phyloP scores from a whole-genome alignment of 2,329 filamentous ascomycete species.

The Thelonectria olida region DNA sequence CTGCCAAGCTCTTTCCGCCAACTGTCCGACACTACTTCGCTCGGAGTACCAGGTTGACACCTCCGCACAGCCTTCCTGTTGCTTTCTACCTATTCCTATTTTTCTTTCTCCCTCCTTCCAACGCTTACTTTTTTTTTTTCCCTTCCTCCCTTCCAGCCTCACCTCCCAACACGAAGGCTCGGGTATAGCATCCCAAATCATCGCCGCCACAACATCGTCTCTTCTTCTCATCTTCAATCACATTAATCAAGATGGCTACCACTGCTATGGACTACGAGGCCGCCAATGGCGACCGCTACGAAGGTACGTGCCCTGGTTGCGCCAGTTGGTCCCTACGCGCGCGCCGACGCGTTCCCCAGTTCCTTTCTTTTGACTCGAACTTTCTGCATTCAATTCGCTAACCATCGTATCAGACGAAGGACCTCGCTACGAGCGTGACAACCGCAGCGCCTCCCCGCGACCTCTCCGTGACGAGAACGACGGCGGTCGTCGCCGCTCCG shows the following conservation, averaged over 20 bases:
- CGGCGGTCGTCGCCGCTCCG: constrained; percentile 68
- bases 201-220: constrained; percentile 14
- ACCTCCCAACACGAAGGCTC: constrained; percentile 31
- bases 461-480: constrained; percentile 68
- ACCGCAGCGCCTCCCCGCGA: constrained; percentile 72
- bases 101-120: constrained; percentile 31
- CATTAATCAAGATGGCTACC: constrained; percentile 61
- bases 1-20: constrained; percentile 25
- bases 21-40: no score
- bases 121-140: constrained; percentile 37
- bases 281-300: constrained; percentile 72
- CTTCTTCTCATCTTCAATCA: constrained; percentile 23
- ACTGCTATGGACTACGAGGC: constrained; percentile 77
- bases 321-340: constrained; percentile 16
- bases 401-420: constrained; percentile 61
- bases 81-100: constrained; percentile 33
- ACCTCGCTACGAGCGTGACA: constrained; percentile 73
- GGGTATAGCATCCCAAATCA: constrained; percentile 38
- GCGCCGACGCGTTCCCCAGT: constrained; percentile 26
- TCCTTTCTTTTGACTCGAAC: background rate
- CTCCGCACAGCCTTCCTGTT: constrained; percentile 31
- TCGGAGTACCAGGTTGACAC: constrained; percentile 5
- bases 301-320: constrained; percentile 58
- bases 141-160: constrained; percentile 37
- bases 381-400: constrained; percentile 10